Evolutionary conservation across 2,329 filamentous ascomycete genomes (phyloP), one percentile per base, ranked within the genome.

Genomic region (Raffaelea deltoideospora): DNA sequence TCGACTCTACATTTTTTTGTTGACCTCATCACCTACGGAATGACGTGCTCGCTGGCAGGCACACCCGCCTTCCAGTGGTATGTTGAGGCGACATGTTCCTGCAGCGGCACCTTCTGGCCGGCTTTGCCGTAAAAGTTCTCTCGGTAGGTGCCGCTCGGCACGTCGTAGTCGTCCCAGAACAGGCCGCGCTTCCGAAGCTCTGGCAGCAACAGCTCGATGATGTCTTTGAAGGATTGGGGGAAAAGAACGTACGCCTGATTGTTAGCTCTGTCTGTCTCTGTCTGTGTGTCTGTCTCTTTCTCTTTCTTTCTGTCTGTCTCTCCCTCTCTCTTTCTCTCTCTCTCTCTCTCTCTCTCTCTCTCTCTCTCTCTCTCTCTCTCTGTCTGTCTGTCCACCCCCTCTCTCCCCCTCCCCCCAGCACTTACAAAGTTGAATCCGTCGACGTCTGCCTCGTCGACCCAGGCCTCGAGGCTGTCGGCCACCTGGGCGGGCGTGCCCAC

Each of bases 341-440:
- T n/a, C n/a, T n/a, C n/a, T n/a, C n/a, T n/a, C n/a, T n/a, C n/a
- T n/a, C n/a, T n/a, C n/a, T n/a, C n/a, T n/a, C n/a, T n/a, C n/a
- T n/a, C n/a, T n/a, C n/a, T n/a, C n/a, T n/a, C n/a, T n/a, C n/a
- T n/a, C n/a, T n/a, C n/a, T n/a, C n/a, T n/a, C n/a, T n/a, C n/a
- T n/a, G n/a, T n/a, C n/a, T n/a, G n/a, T n/a, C n/a, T n/a, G n/a
- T n/a, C n/a, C n/a, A n/a, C n/a, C n/a, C n/a, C n/a, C n/a, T 39
- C 34, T 3, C 34, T 32, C 7, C 9, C 17, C 14, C 14, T 23
- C 18, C 22, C 13, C 4, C 48, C n/a, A n/a, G n/a, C n/a, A n/a
- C n/a, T n/a, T n/a, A n/a, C 76, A 51, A 84, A 67, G 49, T 85
- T 85, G 55, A 85, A 85, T 0, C 79, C 79, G 48, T 84, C 79